Base-by-base conservation (phyloP, 2,329 filamentous ascomycete species). In the Calonectria fujianensis region DNA sequence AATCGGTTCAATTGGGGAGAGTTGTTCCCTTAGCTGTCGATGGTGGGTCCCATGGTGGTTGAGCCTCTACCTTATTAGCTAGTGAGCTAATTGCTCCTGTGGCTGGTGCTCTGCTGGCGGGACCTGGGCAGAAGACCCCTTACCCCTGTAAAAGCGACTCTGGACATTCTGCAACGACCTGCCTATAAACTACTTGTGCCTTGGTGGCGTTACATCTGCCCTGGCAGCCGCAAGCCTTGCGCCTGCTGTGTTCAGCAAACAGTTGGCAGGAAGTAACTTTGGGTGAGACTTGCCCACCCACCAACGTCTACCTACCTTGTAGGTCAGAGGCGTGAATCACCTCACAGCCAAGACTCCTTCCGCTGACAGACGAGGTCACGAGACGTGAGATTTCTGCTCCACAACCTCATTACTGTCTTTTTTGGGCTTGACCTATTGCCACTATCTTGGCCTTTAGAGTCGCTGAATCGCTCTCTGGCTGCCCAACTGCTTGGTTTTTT, bases 41-140 rank as follows among this genome's bases (percentile, higher is more conserved):
- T 50, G 37, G 63, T 74, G 50, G 73, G 74, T 71, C 51, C 35
- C 45, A 27, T 74, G 70, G 72, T 37, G 70, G 70, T 71, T 71
- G 61, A 71, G 69, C 69, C 69, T 65, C 69, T 63, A 57, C 52
- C 59, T 75, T 70, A 54, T 51, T 65, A 41, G 57, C 37, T 29
- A 31, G 35, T 29, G 35, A 4, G 16, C 20, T 63, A n/a, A 41
- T 63, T 63, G 37, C 35, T 41, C 24, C 50, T 72, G 71, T 79
- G 74, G 77, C 77, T 78, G 72, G 69, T 61, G 45, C 41, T 32
- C 41, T 50, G 61, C 9, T 4, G 57, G 61, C 31, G n/a, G 39
- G 39, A 45, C 61, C 61, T 41, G 29, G 35, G 41, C 29, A 24
- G 32, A 18, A 24, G 32, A 18, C 39, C 5, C 10, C 45, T 48